Conservation (phyloP, 345 rosid species). For the Eutrema heterophyllum region DNA sequence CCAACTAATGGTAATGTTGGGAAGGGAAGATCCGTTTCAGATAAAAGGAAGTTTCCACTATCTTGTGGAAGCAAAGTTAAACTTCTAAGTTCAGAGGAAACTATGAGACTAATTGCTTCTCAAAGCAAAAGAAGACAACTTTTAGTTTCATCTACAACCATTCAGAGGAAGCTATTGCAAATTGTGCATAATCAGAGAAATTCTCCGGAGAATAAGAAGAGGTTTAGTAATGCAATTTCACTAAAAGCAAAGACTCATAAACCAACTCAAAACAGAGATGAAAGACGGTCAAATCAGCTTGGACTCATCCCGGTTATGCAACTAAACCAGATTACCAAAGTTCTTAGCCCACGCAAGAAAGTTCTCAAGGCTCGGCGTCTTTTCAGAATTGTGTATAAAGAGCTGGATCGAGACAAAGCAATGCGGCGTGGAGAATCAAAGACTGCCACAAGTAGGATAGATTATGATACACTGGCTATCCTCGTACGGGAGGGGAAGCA, state of each 20-base stretch:
- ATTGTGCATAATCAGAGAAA: neutral
- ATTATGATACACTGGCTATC: neutral
- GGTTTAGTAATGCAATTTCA: neutral
- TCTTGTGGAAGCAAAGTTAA: constrained; percentile 1
- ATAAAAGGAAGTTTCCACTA: neutral
- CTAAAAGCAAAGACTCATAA: neutral
- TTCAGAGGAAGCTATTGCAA: neutral
- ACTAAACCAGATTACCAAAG: neutral
- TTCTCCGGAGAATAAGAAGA: neutral
- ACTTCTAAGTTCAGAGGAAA: neutral
- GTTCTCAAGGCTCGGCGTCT: neutral
- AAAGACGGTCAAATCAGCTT: neutral
- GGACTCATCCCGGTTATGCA: neutral
- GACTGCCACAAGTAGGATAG: neutral
- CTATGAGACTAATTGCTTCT: neutral
- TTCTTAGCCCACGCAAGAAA: neutral
- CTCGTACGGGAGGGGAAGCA: constrained; percentile 2
- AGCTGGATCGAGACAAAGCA: neutral
- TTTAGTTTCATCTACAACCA: neutral
- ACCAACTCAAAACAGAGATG: neutral
- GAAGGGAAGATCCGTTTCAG: neutral
- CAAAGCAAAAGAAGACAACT: neutral
- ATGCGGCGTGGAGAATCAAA: neutral
- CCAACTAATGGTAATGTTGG: neutral
- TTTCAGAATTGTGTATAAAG: neutral